Conservation (phyloP, 176 grass and related monocot genomes). For the Aegilops umbellulata region DNA sequence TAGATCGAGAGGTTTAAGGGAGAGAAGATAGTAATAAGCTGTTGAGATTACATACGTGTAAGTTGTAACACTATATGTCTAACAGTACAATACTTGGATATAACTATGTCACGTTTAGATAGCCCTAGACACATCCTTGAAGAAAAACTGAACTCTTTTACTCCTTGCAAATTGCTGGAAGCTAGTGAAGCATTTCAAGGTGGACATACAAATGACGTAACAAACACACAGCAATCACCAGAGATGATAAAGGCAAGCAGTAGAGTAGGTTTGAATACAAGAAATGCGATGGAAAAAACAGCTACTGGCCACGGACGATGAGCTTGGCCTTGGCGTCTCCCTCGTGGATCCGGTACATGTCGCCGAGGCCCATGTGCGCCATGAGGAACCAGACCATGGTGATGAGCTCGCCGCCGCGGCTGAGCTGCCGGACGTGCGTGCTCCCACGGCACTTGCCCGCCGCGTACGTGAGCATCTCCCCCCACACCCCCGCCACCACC, state of each 20-base stretch:
- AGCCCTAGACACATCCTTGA: neutral
- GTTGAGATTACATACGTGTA: no score
- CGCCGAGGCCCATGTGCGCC: constrained; percentile 35
- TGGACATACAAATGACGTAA: neutral
- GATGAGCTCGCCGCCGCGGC: constrained; percentile 45
- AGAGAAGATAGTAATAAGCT: no score
- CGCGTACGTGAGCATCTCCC: constrained; percentile 42
- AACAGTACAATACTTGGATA: no score
- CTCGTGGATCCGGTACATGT: constrained; percentile 30
- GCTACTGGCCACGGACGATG: constrained; percentile 26
- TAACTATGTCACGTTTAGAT: no score
- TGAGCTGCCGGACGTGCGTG: constrained; percentile 35
- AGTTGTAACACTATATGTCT: no score
- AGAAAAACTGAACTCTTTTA: neutral
- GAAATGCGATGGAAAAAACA: neutral
- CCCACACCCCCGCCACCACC: constrained; percentile 12
- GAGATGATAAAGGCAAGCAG: neutral
- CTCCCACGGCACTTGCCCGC: constrained; percentile 31
- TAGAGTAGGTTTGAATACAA: neutral
- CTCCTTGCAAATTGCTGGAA: neutral
- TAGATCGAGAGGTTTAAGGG: no score
- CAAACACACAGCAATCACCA: neutral
- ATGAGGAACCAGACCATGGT: constrained; percentile 49
- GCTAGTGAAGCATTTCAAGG: neutral
- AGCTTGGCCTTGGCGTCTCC: constrained; percentile 22